A percentile compares a stretch with the other conserved stretches of the same genome.
phyloP scores from a whole-genome alignment of 805 yeast species.

The Candida insectorum region DNA sequence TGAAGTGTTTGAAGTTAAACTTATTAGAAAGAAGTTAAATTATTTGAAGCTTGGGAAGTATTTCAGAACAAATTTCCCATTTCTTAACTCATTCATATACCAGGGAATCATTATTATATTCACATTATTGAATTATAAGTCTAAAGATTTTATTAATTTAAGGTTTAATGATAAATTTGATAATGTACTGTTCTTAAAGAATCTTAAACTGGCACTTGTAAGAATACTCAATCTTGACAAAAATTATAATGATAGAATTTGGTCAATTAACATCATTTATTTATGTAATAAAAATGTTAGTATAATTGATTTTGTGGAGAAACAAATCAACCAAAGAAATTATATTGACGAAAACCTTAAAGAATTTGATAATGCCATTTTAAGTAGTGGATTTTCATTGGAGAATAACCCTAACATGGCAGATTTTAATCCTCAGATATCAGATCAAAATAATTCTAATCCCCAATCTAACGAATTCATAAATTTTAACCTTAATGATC shows the following conservation, averaged over 20 bases:
- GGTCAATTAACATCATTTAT: conserved; percentile 34
- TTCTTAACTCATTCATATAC: conserved; percentile 46
- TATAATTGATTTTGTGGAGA: conserved; percentile 24
- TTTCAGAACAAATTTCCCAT: conserved; percentile 39
- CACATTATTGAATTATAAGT: conserved; percentile 45
- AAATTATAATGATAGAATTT: conserved; percentile 21
- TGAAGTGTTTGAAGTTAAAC: conserved; percentile 19
- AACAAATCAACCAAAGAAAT: conserved; percentile 9
- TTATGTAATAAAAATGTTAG: conserved; percentile 28
- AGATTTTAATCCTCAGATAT: neutral
- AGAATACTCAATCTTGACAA: conserved; percentile 22
- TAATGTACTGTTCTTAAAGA: conserved; percentile 16
- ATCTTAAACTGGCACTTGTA: conserved; percentile 21
- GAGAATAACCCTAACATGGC: neutral
- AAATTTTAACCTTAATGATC: conserved; percentile 35
- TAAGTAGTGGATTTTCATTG: neutral
- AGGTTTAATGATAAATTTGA: conserved; percentile 8
- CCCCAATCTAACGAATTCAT: conserved; percentile 35
- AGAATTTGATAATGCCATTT: neutral
- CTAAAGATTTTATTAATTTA: conserved; percentile 15
- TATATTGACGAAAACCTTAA: neutral
- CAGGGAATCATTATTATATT: conserved; percentile 51
- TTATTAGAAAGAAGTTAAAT: conserved; percentile 5
- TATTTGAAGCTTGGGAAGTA: conserved; percentile 25
- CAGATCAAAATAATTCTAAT: neutral